phyloP scores from a whole-genome alignment of 140 eudicot genomes.

The Oenanthe javanica region DNA sequence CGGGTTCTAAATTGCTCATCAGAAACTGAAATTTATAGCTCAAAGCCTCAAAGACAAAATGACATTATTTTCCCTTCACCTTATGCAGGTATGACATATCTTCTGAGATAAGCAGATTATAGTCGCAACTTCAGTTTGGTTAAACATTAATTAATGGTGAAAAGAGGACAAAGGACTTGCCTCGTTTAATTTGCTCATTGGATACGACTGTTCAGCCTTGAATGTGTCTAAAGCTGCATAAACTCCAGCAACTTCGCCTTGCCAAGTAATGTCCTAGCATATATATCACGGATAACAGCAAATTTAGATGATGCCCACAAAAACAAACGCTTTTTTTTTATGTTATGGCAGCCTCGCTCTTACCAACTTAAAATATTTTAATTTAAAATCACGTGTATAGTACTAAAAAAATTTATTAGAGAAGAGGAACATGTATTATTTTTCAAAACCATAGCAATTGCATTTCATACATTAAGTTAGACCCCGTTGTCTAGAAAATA shows the following conservation, averaged over 20 bases:
- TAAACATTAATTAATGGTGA: neutral
- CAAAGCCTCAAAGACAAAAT: neutral
- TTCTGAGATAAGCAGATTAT: neutral
- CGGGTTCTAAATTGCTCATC: neutral
- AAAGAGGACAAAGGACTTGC: conserved; percentile 20
- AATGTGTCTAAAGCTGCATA: conserved; percentile 60
- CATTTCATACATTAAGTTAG: neutral
- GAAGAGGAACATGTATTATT: neutral
- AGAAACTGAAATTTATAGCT: neutral
- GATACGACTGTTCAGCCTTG: conserved; percentile 70
- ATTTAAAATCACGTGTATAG: neutral
- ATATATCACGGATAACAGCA: conserved; percentile 17
- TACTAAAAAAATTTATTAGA: neutral
- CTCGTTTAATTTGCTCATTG: conserved; percentile 52
- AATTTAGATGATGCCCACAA: neutral
- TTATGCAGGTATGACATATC: neutral
- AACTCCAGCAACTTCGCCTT: conserved; percentile 90
- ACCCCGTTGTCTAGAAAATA: neutral
- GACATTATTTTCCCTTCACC: neutral
- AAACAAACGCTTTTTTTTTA: neutral
- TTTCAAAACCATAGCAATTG: neutral
- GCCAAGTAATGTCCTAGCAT: conserved; percentile 76
- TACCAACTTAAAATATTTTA: neutral
- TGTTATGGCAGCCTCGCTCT: neutral
- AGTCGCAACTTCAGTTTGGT: neutral